phyloP scores from a whole-genome alignment of 2,329 filamentous ascomycete species.

The Colletotrichum sp. region DNA sequence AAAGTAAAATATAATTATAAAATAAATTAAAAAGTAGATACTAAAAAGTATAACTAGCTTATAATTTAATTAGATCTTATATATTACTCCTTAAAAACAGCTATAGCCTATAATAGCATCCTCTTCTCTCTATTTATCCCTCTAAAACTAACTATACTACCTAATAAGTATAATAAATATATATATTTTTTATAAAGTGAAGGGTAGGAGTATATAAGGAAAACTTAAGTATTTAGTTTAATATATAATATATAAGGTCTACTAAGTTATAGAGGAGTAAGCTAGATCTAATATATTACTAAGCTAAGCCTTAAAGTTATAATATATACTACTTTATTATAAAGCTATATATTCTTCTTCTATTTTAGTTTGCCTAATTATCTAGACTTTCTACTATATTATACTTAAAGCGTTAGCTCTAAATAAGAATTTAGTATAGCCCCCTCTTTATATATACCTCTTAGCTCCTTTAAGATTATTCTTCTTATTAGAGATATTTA shows the following conservation, averaged over 20 bases:
- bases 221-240: too few species aligned
- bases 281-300: background rate
- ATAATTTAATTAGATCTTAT: too few species aligned
- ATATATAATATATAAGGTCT: too few species aligned
- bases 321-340: background rate
- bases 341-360: background rate
- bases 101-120: background rate
- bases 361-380: background rate
- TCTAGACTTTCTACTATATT: background rate
- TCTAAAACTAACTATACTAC: too few species aligned
- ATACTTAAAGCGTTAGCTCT: accelerated
- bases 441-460: background rate
- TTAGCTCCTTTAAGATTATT: background rate
- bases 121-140: background rate
- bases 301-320: background rate
- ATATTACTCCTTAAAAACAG: too few species aligned
- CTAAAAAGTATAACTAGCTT: background rate
- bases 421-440: background rate
- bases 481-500: background rate
- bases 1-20: background rate
- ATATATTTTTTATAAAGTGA: too few species aligned
- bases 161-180: too few species aligned
- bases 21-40: background rate
- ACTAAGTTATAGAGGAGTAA: too few species aligned
- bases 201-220: too few species aligned